Evolutionary conservation across 2,329 filamentous ascomycete species (phyloP).

Genomic region (Apiospora sp.): DNA sequence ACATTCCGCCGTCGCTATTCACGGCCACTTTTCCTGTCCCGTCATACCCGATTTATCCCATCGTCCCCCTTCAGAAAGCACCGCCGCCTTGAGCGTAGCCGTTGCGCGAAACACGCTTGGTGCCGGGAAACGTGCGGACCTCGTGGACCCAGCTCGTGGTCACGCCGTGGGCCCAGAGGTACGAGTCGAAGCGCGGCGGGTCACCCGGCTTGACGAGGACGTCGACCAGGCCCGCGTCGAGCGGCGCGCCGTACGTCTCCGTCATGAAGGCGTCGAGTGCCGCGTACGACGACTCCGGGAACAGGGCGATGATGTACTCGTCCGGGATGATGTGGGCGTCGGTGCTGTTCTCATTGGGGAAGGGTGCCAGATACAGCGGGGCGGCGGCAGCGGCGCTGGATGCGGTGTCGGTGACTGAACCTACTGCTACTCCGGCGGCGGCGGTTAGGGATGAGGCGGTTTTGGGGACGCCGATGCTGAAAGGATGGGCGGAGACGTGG

Average conservation of each 20-base stretch:
- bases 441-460: neutral
- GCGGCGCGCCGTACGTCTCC: constrained; percentile 1
- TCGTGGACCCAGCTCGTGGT: neutral
- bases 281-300: neutral
- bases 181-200: neutral
- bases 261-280: constrained; percentile 8
- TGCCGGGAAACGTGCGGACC: neutral
- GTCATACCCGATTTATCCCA: too few relatives aligned
- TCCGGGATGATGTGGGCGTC: neutral
- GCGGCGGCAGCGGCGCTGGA: neutral
- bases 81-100: neutral
- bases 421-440: neutral
- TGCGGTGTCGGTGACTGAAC: neutral
- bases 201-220: neutral
- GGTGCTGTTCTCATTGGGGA: constrained; percentile 16
- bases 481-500: neutral
- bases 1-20: neutral
- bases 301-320: constrained; percentile 9
- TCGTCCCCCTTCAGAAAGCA: neutral
- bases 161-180: constrained; percentile 1
- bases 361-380: neutral
- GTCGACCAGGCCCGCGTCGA: neutral
- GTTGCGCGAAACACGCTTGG: neutral
- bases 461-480: neutral
- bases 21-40: neutral